These are phyloP conservation scores for Talinum fruticosum DNA, from an alignment of 148 eudicot species.

Conservation along the genomic window DNA sequence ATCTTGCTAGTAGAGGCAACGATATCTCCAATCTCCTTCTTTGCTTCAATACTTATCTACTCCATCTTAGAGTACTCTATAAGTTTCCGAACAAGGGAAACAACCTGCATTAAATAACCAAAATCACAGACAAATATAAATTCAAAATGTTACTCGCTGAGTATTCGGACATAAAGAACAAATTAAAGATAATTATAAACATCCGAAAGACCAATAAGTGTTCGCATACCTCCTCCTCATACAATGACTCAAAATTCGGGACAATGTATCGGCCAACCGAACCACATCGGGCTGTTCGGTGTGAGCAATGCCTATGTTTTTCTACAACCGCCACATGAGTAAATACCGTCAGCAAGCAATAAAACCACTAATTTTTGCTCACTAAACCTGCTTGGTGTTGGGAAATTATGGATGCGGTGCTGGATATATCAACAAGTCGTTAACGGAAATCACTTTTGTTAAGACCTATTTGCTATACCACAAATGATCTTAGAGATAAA, in stretches of 20 bases:
- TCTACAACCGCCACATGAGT: constrained; percentile 53
- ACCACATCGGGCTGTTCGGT: constrained; percentile 50
- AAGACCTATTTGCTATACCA: no score
- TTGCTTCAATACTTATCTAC: constrained; percentile 40
- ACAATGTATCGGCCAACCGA: constrained; percentile 43
- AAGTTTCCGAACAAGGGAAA: constrained; percentile 36
- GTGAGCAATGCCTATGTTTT: constrained; percentile 39
- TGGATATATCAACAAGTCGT: no score
- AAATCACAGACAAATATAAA: constrained; percentile 2
- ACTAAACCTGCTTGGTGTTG: no score
- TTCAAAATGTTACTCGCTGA: not conserved
- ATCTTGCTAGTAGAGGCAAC: constrained; percentile 41
- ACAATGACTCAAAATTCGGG: constrained; percentile 50
- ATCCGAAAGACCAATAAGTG: not conserved
- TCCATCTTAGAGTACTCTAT: constrained; percentile 39
- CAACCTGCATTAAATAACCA: constrained; percentile 41
- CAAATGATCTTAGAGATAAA: no score
- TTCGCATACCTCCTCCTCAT: constrained; percentile 54
- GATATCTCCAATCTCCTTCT: constrained; percentile 43
- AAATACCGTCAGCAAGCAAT: constrained; percentile 25
- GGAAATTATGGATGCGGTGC: no score
- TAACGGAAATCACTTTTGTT: no score
- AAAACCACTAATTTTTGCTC: not conserved
- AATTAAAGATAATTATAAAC: not conserved
- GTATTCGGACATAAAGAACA: not conserved